Evolutionary conservation across 73 alveolate species (phyloP).

Genomic region (Tetrahymena elliotti): DNA sequence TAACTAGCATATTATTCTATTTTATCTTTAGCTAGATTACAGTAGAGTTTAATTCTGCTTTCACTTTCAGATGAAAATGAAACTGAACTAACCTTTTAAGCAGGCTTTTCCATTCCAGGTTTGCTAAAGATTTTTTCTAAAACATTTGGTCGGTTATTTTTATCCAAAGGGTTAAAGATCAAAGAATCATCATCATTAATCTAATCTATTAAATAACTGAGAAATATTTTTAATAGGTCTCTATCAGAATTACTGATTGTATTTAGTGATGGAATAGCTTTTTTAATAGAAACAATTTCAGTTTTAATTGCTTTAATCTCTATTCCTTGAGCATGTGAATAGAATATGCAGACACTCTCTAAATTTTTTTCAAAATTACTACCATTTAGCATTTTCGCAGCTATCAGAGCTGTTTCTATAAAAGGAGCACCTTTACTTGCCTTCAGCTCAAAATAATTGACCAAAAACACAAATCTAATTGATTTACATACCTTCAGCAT

Average conservation of each 20-base stretch:
- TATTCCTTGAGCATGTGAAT: neutral
- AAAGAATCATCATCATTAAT: neutral
- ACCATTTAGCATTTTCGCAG: neutral
- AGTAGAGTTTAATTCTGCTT: neutral
- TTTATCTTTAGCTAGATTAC: neutral
- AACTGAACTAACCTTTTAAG: neutral
- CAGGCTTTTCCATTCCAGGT: neutral
- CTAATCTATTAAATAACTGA: neutral
- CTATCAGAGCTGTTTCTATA: neutral
- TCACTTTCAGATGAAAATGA: neutral
- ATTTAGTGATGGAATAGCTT: neutral
- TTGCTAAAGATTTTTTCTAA: neutral
- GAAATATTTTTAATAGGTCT: neutral
- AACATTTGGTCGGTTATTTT: neutral
- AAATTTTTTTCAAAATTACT: neutral
- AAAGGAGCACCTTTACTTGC: neutral
- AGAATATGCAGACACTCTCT: neutral
- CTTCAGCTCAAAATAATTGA: neutral
- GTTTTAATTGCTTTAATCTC: neutral
- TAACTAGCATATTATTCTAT: neutral
- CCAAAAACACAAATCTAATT: neutral
- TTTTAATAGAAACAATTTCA: neutral
- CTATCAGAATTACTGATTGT: neutral
- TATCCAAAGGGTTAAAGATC: neutral
- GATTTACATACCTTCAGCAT: neutral